Evolutionary conservation across 176 grass and related monocot species (phyloP).

Genomic region (Triticum timopheevii): DNA sequence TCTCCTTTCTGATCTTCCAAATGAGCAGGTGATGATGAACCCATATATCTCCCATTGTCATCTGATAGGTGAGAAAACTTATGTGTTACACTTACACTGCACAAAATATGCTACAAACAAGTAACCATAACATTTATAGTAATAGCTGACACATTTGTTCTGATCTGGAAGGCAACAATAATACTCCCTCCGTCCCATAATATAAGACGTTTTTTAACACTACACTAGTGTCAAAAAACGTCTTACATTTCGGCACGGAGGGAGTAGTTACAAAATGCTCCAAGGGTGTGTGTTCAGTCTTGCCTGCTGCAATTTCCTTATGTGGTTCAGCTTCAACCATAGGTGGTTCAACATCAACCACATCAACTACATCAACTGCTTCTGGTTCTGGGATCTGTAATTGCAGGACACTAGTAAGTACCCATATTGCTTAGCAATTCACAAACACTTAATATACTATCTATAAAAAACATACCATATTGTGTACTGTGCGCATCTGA

Average conservation of each 20-base stretch:
- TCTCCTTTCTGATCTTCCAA: conserved; percentile 57
- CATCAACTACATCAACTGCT: conserved; percentile 43
- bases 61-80: conserved; percentile 34
- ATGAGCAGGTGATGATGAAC: conserved; percentile 51
- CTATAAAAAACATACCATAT: conserved; percentile 44
- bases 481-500: conserved; percentile 34
- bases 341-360: conserved; percentile 41
- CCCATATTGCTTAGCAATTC: conserved; percentile 4
- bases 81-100: conserved; percentile 23
- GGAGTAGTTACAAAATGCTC: background rate
- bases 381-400: conserved; percentile 49
- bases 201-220: too few species aligned
- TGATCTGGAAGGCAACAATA: conserved; percentile 1
- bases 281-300: background rate
- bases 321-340: conserved; percentile 41
- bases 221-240: too few species aligned
- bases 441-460: background rate
- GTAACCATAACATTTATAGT: background rate
- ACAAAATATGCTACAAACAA: conserved; percentile 15
- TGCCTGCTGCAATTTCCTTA: conserved; percentile 54
- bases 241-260: too few species aligned
- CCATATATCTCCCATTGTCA: conserved; percentile 58
- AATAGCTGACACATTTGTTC: background rate
- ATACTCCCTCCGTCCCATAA: too few species aligned
- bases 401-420: conserved; percentile 19